Evolutionary conservation across 2,329 filamentous ascomycete species (phyloP), one percentile per base, ranked within the genome.

Genomic region (Ceratocystis huliohia): DNA sequence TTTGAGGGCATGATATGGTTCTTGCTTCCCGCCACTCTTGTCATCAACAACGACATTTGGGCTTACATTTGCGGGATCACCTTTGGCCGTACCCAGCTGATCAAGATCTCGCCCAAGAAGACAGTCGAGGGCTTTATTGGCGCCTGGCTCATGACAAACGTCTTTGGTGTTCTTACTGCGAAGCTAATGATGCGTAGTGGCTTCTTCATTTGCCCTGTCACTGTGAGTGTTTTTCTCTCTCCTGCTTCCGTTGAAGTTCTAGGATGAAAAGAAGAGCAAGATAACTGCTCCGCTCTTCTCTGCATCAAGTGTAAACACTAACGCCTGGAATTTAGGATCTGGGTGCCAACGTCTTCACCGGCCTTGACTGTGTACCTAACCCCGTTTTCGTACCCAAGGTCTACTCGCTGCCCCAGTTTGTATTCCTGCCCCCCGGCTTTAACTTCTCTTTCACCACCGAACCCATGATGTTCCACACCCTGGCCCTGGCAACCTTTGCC

Each of bases 1-100:
- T 95, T 99, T 72, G 94, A 99, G 78, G 94, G 94, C 78, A 91
- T 99, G 89, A 96, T 99, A 75, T 99, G 94, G 94, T 97, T 99
- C 81, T 96, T 97, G 82, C 79, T 99, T 57, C 94, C 94, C 6
- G 92, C 91, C 6, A 88, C 91, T 65, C 84, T 99, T 72, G 94
- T 99, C 75, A 96, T 99, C 74, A 96, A 90, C 70, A 99, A 99
- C 76, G 94, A 99, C 74, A 99, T 99, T 70, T 97, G 95, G 73
- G 94, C 94, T 72, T 99, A 99, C 75, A 86, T 99, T 69, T 96
- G 92, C 75, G 94, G 94, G 68, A 97, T 99, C 74, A 93, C 92
- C 25, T 96, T 99, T 75, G 94, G 94, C 64, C 86, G 91, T 66
- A 97, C 94, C 1, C 94, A 96, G 76, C 84, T 99, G 70, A 99